phyloP scores from a whole-genome alignment of 352 stramenopile genomes.

The Phytophthora palmivora region DNA sequence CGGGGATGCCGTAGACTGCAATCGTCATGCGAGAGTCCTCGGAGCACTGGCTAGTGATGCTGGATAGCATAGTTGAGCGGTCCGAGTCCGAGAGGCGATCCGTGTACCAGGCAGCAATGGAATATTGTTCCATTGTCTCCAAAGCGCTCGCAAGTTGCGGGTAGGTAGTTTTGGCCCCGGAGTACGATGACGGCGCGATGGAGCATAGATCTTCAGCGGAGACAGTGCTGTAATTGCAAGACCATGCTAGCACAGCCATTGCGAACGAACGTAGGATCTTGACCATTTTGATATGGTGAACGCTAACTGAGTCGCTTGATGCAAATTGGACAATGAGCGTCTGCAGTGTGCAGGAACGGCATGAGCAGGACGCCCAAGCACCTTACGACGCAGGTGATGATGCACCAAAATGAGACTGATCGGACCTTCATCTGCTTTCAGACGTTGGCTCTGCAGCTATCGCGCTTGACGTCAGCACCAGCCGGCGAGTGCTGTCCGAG shows the following conservation, averaged over 20 bases:
- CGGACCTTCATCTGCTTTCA: conserved; percentile 9
- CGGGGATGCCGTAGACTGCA: conserved; percentile 70
- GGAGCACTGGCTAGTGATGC: conserved; percentile 43
- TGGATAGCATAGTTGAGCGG: conserved; percentile 34
- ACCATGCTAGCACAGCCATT: conserved; percentile 21
- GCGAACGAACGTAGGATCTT: conserved; percentile 27
- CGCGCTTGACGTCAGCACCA: conserved; percentile 16
- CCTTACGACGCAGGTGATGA: conserved; percentile 1
- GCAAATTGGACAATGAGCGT: conserved; percentile 42
- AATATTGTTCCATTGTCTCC: conserved; percentile 45
- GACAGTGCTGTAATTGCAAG: conserved; percentile 8
- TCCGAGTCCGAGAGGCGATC: conserved; percentile 45
- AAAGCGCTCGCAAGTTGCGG: conserved; percentile 43
- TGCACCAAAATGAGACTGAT: conserved; percentile 21
- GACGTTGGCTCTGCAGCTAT: conserved; percentile 29
- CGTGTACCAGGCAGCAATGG: conserved; percentile 65
- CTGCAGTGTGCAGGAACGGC: conserved; percentile 1
- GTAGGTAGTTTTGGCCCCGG: conserved; percentile 45
- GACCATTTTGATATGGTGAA: conserved; percentile 22
- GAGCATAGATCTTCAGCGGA: conserved; percentile 48
- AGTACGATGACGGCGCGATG: conserved; percentile 40
- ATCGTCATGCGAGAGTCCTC: conserved; percentile 55
- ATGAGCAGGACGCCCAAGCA: conserved; percentile 4
- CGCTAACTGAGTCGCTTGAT: conserved; percentile 4
- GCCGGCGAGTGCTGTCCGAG: conserved; percentile 16